Percentiles rank a stretch among this genome's conserved stretches.
Evolutionary conservation across 208 protist species (phyloP).

Genomic region (Trypanosoma theileri): DNA sequence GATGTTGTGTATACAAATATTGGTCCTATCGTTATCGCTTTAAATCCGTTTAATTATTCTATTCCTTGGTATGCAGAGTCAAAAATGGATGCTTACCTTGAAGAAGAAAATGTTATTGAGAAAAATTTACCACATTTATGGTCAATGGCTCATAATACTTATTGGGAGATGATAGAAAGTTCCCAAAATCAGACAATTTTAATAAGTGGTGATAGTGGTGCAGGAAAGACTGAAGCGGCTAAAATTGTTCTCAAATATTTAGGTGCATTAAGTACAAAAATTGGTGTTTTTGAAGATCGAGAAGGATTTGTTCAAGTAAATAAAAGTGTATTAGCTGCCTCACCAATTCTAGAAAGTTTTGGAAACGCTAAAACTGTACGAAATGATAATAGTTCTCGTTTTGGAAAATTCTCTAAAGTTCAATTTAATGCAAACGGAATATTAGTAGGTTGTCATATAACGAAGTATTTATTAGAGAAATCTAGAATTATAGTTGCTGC

Average conservation of each 20-base stretch:
- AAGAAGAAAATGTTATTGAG: slow-evolving; percentile 34
- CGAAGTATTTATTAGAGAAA: slow-evolving; percentile 80
- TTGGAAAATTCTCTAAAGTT: slow-evolving; percentile 81
- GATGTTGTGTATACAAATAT: slow-evolving; percentile 54
- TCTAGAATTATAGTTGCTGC: slow-evolving; percentile 62
- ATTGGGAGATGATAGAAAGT: slow-evolving; percentile 35
- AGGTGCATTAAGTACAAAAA: slow-evolving; percentile 25
- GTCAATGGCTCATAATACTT: slow-evolving; percentile 44
- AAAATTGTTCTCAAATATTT: slow-evolving; percentile 47
- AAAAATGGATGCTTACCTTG: slow-evolving; percentile 38
- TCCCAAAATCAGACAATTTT: slow-evolving; percentile 40
- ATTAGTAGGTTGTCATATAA: slow-evolving; percentile 45
- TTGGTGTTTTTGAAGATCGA: slow-evolving; percentile 23
- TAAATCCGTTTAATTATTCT: slow-evolving; percentile 56
- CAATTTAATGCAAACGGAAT: slow-evolving; percentile 50
- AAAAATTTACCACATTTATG: slow-evolving; percentile 45
- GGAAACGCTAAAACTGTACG: slow-evolving; percentile 89
- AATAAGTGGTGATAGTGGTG: slow-evolving; percentile 45
- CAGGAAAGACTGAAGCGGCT: slow-evolving; percentile 41
- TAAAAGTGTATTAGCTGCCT: slow-evolving; percentile 43
- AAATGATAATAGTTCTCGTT: slow-evolving; percentile 90
- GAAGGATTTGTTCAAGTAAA: slow-evolving; percentile 26
- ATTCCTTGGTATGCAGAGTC: slow-evolving; percentile 44
- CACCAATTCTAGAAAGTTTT: slow-evolving; percentile 89
- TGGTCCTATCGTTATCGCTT: slow-evolving; percentile 40